Evolutionary conservation across 2,329 filamentous ascomycete genomes (phyloP).

Genomic region (Arthrinium puccinioides): DNA sequence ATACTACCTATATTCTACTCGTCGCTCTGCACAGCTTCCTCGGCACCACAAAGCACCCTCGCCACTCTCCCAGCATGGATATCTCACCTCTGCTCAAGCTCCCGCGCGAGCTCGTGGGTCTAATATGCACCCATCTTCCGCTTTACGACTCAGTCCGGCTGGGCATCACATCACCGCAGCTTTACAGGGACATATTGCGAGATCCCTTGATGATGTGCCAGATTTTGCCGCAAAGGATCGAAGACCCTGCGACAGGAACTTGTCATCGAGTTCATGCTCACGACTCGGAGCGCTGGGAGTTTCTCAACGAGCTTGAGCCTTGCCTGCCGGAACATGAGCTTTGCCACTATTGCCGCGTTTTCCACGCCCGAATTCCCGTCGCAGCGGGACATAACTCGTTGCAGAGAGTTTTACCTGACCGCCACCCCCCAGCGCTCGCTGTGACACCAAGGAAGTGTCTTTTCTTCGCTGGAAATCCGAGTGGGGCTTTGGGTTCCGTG

Average conservation of each 20-base stretch:
- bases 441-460: slow-evolving; percentile 6
- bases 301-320: slow-evolving; percentile 4
- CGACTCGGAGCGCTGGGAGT: slow-evolving; percentile 5
- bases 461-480: slow-evolving; percentile 5
- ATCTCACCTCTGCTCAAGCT: no score
- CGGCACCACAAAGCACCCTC: no score
- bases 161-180: slow-evolving; percentile 1
- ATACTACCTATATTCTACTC: no score
- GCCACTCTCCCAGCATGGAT: no score
- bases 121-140: slow-evolving; percentile 2
- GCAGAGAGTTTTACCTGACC: no score
- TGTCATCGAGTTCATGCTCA: background rate
- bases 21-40: no score
- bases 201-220: slow-evolving; percentile 1
- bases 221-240: background rate
- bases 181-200: background rate
- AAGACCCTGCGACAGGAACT: background rate
- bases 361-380: slow-evolving; percentile 5
- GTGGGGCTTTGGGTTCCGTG: slow-evolving; percentile 9
- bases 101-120: slow-evolving; percentile 5
- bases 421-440: slow-evolving; percentile 1
- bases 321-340: slow-evolving; percentile 4
- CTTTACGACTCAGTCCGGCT: slow-evolving; percentile 6
- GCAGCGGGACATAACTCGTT: no score
- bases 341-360: slow-evolving; percentile 8